Evolutionary conservation across 805 yeast species (phyloP).

Genomic region (Limtongia smithiae): DNA sequence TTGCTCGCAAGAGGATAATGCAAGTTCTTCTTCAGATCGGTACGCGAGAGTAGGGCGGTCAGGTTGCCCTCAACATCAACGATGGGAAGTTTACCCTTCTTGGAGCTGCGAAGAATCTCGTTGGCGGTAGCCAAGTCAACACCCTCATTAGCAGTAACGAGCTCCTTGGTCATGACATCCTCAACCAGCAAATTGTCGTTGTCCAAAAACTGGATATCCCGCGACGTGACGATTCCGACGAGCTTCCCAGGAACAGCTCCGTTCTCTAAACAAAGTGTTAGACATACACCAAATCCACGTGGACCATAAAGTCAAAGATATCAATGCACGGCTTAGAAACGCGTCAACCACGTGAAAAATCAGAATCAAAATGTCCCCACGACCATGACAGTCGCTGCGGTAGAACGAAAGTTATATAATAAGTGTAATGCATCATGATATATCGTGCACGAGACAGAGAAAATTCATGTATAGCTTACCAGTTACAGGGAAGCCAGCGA

Average conservation of each 20-base stretch:
- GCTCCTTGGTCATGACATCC: constrained; percentile 85
- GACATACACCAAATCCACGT: no score
- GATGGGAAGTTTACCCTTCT: constrained; percentile 96
- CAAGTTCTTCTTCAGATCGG: constrained; percentile 95
- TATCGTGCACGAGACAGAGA: neutral
- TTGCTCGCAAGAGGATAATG: constrained; percentile 92
- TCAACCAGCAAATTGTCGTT: constrained; percentile 58
- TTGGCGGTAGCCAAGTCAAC: constrained; percentile 82
- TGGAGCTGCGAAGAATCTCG: constrained; percentile 81
- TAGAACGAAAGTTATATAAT: constrained; percentile 97
- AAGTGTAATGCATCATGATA: constrained; percentile 31
- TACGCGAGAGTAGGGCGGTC: constrained; percentile 85
- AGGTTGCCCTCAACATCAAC: constrained; percentile 73
- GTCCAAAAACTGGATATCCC: constrained; percentile 95
- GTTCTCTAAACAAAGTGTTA: constrained; percentile 69
- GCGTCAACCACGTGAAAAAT: constrained; percentile 3
- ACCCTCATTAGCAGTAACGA: constrained; percentile 80
- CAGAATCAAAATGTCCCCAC: constrained; percentile 26
- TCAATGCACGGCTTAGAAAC: no score
- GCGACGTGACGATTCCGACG: constrained; percentile 91
- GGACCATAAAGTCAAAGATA: no score
- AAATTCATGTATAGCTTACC: constrained; percentile 61
- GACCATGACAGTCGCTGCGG: constrained; percentile 54
- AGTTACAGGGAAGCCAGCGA: constrained; percentile 98
- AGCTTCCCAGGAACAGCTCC: constrained; percentile 87